Percentiles rank a stretch among this genome's conserved stretches.
Evolutionary conservation across 176 grass and related monocot species (phyloP).

Genomic region (Themeda triandra): DNA sequence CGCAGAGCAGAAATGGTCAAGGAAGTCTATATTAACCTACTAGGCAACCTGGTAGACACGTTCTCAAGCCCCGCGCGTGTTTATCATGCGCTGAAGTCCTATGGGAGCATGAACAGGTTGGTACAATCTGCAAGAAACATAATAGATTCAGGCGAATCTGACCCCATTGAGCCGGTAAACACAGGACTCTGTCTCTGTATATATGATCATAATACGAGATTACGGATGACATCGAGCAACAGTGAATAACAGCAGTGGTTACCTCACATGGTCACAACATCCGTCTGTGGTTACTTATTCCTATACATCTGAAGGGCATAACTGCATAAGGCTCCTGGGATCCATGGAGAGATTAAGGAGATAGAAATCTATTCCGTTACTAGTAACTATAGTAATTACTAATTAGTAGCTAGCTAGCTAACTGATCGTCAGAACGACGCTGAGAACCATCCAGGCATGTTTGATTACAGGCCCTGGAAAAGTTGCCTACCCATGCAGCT

Average conservation of each 20-base stretch:
- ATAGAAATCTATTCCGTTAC: not conserved
- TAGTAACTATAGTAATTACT: not conserved
- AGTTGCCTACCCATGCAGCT: not conserved
- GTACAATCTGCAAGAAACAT: not conserved
- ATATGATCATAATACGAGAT: not conserved
- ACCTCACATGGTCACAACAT: not conserved
- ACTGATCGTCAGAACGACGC: not conserved
- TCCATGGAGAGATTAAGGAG: not conserved
- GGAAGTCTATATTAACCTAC: not conserved
- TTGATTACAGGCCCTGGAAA: not conserved
- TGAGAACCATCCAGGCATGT: not conserved
- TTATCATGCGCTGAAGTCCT: not conserved
- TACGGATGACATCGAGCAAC: not conserved
- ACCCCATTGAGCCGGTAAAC: not conserved
- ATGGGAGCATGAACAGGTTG: not conserved
- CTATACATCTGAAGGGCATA: not conserved
- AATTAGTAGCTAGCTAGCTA: not conserved
- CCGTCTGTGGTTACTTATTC: not conserved
- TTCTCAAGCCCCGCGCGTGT: not conserved
- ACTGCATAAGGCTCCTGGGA: not conserved
- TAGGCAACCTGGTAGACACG: conserved; percentile 3
- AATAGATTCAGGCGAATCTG: not conserved
- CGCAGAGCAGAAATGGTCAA: conserved; percentile 7
- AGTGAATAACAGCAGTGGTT: not conserved
- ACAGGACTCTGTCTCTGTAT: not conserved